These are phyloP conservation scores for Phytopythium montanum DNA, from an alignment of 352 stramenopile species.

Conservation along the genomic window DNA sequence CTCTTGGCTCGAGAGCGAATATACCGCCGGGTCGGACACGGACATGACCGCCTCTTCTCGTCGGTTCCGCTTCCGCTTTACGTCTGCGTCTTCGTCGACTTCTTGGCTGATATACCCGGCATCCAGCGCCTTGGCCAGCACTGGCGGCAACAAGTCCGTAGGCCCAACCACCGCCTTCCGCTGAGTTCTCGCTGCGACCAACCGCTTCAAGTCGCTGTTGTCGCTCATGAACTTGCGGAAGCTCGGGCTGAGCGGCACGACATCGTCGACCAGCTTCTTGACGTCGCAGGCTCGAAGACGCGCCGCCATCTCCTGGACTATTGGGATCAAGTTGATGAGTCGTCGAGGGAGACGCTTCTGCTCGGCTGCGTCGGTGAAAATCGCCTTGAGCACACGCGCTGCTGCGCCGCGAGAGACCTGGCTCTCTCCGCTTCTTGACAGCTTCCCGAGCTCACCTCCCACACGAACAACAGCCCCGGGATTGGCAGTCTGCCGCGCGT, in stretches of 20 bases:
- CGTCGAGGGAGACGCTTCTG: conserved; percentile 52
- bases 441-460: conserved; percentile 30
- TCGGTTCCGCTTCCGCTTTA: conserved; percentile 43
- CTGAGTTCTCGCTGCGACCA: conserved; percentile 11
- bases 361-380: conserved; percentile 29
- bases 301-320: conserved; percentile 40
- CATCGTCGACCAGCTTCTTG: conserved; percentile 22
- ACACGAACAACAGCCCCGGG: conserved; percentile 22
- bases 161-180: background rate
- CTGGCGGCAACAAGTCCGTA: conserved; percentile 15
- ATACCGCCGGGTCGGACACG: conserved; percentile 30
- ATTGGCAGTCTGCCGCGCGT: conserved; percentile 40
- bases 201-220: conserved; percentile 26
- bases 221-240: conserved; percentile 49
- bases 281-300: conserved; percentile 35
- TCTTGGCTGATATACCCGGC: conserved; percentile 61
- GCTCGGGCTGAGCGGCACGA: conserved; percentile 25
- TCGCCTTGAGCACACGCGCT: conserved; percentile 35
- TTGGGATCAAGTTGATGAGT: conserved; percentile 56
- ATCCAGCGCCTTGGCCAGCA: conserved; percentile 30
- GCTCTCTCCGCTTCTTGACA: conserved; percentile 19
- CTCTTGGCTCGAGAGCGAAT: background rate
- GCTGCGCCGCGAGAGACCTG: conserved; percentile 32
- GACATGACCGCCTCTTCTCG: conserved; percentile 43
- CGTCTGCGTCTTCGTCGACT: conserved; percentile 16